Percentiles rank a stretch among this genome's conserved stretches.
Evolutionary conservation across 352 stramenopile genomes (phyloP).

Genomic region (Pythium volutum): DNA sequence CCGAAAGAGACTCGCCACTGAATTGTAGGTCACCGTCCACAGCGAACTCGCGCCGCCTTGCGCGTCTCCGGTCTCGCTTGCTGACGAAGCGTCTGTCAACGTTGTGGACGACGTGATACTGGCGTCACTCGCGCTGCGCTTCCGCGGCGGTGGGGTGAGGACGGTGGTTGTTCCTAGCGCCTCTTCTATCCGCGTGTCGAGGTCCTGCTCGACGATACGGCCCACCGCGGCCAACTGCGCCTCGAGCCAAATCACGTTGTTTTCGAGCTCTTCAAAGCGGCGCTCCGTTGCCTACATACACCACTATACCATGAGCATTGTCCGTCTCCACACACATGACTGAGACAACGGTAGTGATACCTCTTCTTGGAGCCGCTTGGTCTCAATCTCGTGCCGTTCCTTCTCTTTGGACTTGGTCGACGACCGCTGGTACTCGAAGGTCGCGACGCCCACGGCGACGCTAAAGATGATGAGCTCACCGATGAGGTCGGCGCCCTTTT

Average conservation of each 20-base stretch:
- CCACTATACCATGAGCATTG: background rate
- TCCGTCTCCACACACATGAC: too few relatives aligned
- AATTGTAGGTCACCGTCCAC: slow-evolving; percentile 20
- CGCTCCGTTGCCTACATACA: slow-evolving; percentile 17
- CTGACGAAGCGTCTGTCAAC: background rate
- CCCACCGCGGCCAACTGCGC: slow-evolving; percentile 20
- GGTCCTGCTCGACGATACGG: slow-evolving; percentile 22
- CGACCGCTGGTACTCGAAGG: slow-evolving; percentile 75
- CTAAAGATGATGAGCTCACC: slow-evolving; percentile 81
- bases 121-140: background rate
- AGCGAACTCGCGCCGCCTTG: background rate
- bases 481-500: slow-evolving; percentile 73
- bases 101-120: background rate
- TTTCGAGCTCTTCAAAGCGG: slow-evolving; percentile 26
- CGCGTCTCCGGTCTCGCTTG: background rate
- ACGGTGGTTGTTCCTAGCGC: slow-evolving; percentile 9
- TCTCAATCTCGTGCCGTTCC: slow-evolving; percentile 43
- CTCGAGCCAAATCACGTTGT: slow-evolving; percentile 27
- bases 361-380: slow-evolving; percentile 58
- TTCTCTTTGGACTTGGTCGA: slow-evolving; percentile 59
- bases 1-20: slow-evolving; percentile 20
- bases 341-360: background rate
- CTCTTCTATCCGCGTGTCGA: slow-evolving; percentile 23
- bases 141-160: slow-evolving; percentile 6
- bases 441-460: slow-evolving; percentile 62